Conservation (phyloP, 352 stramenopile genomes). For the Globisporangium recalcitrans region DNA sequence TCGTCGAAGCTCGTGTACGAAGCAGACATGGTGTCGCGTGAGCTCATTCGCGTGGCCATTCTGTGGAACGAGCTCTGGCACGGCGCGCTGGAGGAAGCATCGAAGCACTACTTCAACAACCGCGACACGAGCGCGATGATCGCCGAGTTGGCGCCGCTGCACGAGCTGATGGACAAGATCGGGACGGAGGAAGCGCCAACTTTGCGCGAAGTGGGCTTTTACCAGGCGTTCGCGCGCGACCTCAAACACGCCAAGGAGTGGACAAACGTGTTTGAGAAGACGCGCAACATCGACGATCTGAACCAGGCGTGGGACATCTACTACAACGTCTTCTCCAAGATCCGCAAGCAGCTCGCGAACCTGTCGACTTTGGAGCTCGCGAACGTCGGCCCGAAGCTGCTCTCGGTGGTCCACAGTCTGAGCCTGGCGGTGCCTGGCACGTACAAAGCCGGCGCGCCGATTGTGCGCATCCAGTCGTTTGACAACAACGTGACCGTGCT, state of each 20-base stretch:
- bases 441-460: constrained; percentile 81
- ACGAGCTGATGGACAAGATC: constrained; percentile 86
- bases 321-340: constrained; percentile 97
- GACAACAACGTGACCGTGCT: constrained; percentile 95
- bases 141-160: constrained; percentile 92
- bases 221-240: constrained; percentile 92
- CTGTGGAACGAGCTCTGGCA: constrained; percentile 99
- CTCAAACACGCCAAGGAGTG: constrained; percentile 84
- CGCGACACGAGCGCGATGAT: constrained; percentile 97
- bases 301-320: constrained; percentile 98
- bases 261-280: constrained; percentile 75
- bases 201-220: constrained; percentile 78
- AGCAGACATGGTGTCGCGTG: constrained; percentile 92
- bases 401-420: constrained; percentile 93
- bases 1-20: constrained; percentile 96
- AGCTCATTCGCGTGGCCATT: constrained; percentile 99
- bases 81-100: constrained; percentile 96
- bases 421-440: constrained; percentile 95
- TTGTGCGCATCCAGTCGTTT: constrained; percentile 91
- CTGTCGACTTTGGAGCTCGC: constrained; percentile 96
- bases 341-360: constrained; percentile 90
- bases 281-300: constrained; percentile 74
- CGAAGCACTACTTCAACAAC: constrained; percentile 96
- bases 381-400: constrained; percentile 95
- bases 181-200: constrained; percentile 74